Percentiles rank a stretch among this genome's conserved stretches.
Conservation (phyloP, 306 rosid species). For the Amphicarpaea edgeworthii region DNA sequence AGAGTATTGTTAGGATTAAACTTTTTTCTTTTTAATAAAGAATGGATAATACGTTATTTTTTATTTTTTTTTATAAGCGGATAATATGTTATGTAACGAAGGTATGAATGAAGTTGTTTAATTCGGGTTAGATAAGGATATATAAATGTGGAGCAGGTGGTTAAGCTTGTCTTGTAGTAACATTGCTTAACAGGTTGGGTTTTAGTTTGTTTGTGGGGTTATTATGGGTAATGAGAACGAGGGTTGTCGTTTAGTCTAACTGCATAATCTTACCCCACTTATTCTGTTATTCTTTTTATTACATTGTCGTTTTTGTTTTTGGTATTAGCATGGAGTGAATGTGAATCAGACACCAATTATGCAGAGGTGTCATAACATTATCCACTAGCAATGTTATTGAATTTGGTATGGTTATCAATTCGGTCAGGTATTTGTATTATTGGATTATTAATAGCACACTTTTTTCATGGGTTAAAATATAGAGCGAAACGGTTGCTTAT, state of each 20-base stretch:
- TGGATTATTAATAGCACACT: too few species aligned
- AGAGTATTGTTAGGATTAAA: neutral
- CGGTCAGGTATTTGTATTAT: neutral
- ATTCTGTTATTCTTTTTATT: neutral
- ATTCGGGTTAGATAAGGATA: constrained; percentile 5
- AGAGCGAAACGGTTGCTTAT: too few species aligned
- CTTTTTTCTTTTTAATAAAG: neutral
- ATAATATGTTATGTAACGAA: too few species aligned
- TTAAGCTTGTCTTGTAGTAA: constrained; percentile 13
- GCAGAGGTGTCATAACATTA: too few species aligned
- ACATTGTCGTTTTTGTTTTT: neutral
- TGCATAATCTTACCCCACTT: neutral
- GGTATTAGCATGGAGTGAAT: neutral
- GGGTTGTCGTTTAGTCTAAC: neutral
- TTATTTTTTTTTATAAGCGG: too few species aligned
- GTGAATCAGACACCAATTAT: neutral
- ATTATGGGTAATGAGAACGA: constrained; percentile 8
- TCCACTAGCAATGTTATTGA: neutral
- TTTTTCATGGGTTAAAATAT: too few species aligned
- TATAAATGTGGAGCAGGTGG: constrained; percentile 14
- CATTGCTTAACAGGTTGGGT: constrained; percentile 26
- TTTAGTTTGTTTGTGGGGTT: constrained; percentile 38
- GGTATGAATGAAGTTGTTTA: neutral
- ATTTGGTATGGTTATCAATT: neutral
- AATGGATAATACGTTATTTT: neutral